phyloP scores from a whole-genome alignment of 495 filamentous ascomycete genomes.

The Talaromyces nanjingensis region DNA sequence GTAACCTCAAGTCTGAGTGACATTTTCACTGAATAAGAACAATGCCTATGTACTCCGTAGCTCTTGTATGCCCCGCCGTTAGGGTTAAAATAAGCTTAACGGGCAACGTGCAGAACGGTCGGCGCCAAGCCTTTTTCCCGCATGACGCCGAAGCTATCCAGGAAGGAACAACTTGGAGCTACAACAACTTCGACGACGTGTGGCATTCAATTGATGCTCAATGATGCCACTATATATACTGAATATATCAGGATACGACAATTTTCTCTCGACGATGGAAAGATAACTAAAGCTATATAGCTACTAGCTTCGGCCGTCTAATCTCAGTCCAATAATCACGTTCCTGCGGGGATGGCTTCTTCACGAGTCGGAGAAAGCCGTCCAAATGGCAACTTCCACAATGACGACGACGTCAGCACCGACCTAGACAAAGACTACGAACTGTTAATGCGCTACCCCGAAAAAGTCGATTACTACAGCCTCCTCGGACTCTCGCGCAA shows the following conservation, averaged over 20 bases:
- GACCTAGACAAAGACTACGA: slow-evolving; percentile 5
- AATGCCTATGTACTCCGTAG: neutral
- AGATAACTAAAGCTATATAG: neutral
- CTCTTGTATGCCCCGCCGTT: neutral
- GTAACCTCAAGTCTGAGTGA: neutral
- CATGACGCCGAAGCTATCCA: neutral
- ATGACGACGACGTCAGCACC: neutral
- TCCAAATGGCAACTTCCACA: neutral
- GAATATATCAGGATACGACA: neutral
- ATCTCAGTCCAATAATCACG: neutral
- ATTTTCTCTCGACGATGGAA: neutral
- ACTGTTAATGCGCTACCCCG: slow-evolving; percentile 19
- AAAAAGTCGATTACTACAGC: slow-evolving; percentile 42
- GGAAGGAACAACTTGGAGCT: neutral
- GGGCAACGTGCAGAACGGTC: neutral
- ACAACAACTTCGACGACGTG: neutral
- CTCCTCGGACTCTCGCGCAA: slow-evolving; percentile 41
- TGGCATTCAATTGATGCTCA: neutral
- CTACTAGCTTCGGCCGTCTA: neutral
- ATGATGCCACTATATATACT: neutral
- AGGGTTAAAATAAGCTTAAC: neutral
- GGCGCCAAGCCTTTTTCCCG: neutral
- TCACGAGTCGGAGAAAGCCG: neutral
- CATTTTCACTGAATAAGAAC: neutral
- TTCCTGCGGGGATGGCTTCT: slow-evolving; percentile 1